These are phyloP conservation scores for Xylariaceae sp. DNA, from an alignment of 2,329 filamentous ascomycete species.

Conservation along the genomic window DNA sequence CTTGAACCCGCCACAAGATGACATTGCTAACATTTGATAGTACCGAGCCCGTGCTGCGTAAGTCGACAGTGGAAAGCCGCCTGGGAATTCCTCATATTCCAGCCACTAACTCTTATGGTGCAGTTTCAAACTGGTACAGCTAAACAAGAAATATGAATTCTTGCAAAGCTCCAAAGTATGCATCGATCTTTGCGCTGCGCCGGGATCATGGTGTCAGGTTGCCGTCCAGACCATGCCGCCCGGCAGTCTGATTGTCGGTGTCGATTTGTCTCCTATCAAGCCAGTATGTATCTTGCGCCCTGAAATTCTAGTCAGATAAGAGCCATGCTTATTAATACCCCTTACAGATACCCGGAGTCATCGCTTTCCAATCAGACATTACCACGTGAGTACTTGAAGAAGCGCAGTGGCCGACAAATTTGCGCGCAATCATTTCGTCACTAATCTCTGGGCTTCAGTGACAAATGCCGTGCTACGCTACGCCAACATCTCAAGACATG, in stretches of 20 bases:
- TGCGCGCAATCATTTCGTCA: too few species aligned
- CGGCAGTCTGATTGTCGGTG: slow-evolving; percentile 85
- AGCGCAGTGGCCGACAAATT: too few species aligned
- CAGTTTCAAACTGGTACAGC: slow-evolving; percentile 65
- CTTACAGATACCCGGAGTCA: slow-evolving; percentile 71
- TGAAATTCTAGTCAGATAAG: background rate
- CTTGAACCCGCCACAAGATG: background rate
- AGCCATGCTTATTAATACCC: background rate
- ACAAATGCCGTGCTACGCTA: slow-evolving; percentile 90
- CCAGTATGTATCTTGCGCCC: slow-evolving; percentile 34
- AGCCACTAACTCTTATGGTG: background rate
- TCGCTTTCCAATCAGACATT: slow-evolving; percentile 96
- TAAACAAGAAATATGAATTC: slow-evolving; percentile 99
- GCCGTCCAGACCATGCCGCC: slow-evolving; percentile 92
- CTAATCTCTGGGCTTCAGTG: slow-evolving; percentile 29
- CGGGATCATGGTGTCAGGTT: slow-evolving; percentile 96
- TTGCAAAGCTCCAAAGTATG: slow-evolving; percentile 94
- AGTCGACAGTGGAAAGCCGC: background rate
- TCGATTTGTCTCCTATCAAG: slow-evolving; percentile 94
- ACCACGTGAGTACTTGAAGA: slow-evolving; percentile 53
- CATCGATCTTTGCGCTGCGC: slow-evolving; percentile 94
- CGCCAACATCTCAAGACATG: slow-evolving; percentile 87
- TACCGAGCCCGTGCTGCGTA: slow-evolving; percentile 37
- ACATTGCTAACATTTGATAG: slow-evolving; percentile 3
- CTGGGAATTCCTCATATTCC: background rate